Evolutionary conservation across 148 eudicot species (phyloP).

Genomic region (Chenopodium formosanum): DNA sequence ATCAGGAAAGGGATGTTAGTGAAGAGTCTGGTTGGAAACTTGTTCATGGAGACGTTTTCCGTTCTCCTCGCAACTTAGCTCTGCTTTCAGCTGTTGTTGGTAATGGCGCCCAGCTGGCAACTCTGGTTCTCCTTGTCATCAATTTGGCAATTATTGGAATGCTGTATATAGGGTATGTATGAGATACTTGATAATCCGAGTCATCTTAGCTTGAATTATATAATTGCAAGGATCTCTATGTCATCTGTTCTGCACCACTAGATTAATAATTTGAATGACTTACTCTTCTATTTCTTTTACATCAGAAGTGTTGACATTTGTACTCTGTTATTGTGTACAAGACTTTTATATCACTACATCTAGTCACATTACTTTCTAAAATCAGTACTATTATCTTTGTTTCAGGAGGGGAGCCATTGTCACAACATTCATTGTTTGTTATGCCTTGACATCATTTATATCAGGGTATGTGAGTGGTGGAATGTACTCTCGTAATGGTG

Average conservation of each 20-base stretch:
- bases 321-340: not conserved
- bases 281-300: not conserved
- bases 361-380: constrained; percentile 17
- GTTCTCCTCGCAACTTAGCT: constrained; percentile 68
- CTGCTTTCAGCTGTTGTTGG: constrained; percentile 79
- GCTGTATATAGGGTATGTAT: constrained; percentile 68
- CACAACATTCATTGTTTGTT: constrained; percentile 74
- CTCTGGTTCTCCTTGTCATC: constrained; percentile 84
- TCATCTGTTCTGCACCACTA: not conserved
- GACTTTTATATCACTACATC: not conserved
- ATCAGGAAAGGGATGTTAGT: constrained; percentile 85
- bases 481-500: constrained; percentile 82
- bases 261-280: not conserved
- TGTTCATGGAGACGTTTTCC: constrained; percentile 87
- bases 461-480: constrained; percentile 91
- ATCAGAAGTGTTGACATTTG: not conserved
- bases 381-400: constrained; percentile 1
- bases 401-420: constrained; percentile 89
- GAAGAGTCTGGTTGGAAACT: constrained; percentile 92
- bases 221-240: not conserved
- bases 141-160: constrained; percentile 77
- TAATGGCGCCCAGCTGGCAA: constrained; percentile 84
- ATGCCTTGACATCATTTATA: constrained; percentile 85
- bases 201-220: not conserved
- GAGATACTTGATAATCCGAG: not conserved